Evolutionary conservation across 2,329 filamentous ascomycete genomes (phyloP).

Genomic region (Teratosphaeria pseudoeucalypti): DNA sequence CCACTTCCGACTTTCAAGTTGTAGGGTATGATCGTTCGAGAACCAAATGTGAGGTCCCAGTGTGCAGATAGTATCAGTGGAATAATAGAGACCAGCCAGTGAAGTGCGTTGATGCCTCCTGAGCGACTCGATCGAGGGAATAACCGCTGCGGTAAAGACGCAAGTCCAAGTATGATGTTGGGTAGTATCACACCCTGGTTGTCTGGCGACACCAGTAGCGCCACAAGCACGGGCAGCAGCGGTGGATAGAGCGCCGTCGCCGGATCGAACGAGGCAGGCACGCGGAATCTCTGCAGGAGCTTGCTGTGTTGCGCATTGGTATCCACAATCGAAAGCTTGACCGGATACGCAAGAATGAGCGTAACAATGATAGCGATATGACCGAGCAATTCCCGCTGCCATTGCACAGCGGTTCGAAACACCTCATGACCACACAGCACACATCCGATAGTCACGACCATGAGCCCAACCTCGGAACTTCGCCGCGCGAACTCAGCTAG

Average conservation of each 20-base stretch:
- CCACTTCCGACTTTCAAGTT: conserved; percentile 8
- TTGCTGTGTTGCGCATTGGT: conserved; percentile 17
- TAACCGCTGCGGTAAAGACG: conserved; percentile 61
- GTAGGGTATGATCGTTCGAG: conserved; percentile 6
- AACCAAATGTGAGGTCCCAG: neutral
- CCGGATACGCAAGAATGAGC: conserved; percentile 23
- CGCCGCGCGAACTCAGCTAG: conserved; percentile 77
- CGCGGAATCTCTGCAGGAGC: conserved; percentile 40
- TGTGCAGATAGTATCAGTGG: conserved; percentile 51
- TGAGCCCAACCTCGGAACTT: conserved; percentile 43
- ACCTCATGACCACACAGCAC: conserved; percentile 31
- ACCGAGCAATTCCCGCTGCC: conserved; percentile 28
- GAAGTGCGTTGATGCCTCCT: conserved; percentile 53
- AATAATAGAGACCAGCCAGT: conserved; percentile 67
- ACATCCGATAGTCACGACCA: conserved; percentile 42
- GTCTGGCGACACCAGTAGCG: conserved; percentile 58
- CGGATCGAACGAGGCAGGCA: conserved; percentile 77
- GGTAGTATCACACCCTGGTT: conserved; percentile 56
- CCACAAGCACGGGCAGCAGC: conserved; percentile 63
- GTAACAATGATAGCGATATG: conserved; percentile 24
- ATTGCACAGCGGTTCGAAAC: conserved; percentile 21
- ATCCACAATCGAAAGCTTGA: conserved; percentile 26
- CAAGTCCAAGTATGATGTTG: conserved; percentile 72
- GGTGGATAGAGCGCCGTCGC: conserved; percentile 84
- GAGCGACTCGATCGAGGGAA: conserved; percentile 54